Conservation (phyloP, 1,284 basidiomycete species). For the Schizopora paradoxa region DNA sequence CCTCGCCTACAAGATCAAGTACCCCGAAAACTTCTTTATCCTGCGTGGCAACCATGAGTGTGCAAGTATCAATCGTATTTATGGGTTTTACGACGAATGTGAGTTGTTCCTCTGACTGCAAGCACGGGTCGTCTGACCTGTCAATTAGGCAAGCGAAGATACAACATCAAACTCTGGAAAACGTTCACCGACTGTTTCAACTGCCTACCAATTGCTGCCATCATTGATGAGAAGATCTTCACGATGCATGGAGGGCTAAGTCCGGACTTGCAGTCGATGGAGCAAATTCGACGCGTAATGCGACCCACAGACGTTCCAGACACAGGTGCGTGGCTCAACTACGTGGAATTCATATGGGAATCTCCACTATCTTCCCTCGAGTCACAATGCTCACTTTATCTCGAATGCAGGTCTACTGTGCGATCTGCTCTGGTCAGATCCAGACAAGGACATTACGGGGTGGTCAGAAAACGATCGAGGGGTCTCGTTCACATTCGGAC, state of each 20-base stretch:
- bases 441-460: slow-evolving; percentile 98
- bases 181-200: slow-evolving; percentile 98
- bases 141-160: slow-evolving; percentile 83
- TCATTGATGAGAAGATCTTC: slow-evolving; percentile 97
- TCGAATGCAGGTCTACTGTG: slow-evolving; percentile 72
- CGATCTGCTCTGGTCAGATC: slow-evolving; percentile 98
- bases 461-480: slow-evolving; percentile 99
- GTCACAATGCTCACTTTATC: slow-evolving; percentile 6
- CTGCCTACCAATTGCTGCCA: slow-evolving; percentile 91
- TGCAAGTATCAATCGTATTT: slow-evolving; percentile 92
- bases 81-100: slow-evolving; percentile 98
- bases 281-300: slow-evolving; percentile 99
- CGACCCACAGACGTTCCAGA: slow-evolving; percentile 98
- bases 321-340: slow-evolving; percentile 60
- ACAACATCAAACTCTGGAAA: slow-evolving; percentile 98
- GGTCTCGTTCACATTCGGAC: slow-evolving; percentile 97
- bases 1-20: slow-evolving; percentile 96
- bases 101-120: slow-evolving; percentile 29
- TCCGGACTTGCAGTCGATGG: slow-evolving; percentile 98
- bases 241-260: slow-evolving; percentile 92
- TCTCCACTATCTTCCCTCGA: neutral
- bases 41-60: slow-evolving; percentile 93
- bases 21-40: slow-evolving; percentile 97
- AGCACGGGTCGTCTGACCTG: slow-evolving; percentile 11
- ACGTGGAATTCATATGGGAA: slow-evolving; percentile 12